A percentile compares a stretch with the other conserved stretches of the same genome.
Conservation (phyloP, 1,284 basidiomycete genomes). For the Ganoderma resinaceum region DNA sequence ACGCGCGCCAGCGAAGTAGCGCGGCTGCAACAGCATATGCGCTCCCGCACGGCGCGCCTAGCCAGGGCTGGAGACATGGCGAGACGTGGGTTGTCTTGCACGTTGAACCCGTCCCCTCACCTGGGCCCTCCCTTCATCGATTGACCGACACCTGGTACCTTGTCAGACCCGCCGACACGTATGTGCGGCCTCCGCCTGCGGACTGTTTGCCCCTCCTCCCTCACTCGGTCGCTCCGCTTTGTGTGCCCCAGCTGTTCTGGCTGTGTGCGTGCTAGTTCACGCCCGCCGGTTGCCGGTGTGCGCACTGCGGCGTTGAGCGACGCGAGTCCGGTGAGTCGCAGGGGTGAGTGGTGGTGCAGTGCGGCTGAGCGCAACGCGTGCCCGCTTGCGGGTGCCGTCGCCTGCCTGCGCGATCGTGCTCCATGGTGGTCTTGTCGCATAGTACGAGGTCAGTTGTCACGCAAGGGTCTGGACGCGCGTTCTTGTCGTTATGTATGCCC, state of each 20-base stretch:
- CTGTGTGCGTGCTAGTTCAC: constrained; percentile 38
- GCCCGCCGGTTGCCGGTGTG: constrained; percentile 28
- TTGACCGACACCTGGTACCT: constrained; percentile 21
- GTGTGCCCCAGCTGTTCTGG: constrained; percentile 29
- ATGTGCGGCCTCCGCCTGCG: constrained; percentile 28
- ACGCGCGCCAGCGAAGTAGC: constrained; percentile 28
- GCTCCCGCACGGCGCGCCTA: constrained; percentile 28
- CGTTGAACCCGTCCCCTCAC: constrained; percentile 24
- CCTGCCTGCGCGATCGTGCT: constrained; percentile 20
- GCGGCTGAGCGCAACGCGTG: constrained; percentile 25
- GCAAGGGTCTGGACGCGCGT: constrained; percentile 14
- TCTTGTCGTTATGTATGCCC: constrained; percentile 19
- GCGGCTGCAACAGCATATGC: constrained; percentile 26
- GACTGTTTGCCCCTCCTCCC: constrained; percentile 30
- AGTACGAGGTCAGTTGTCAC: constrained; percentile 8
- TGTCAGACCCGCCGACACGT: constrained; percentile 15
- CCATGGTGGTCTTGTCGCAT: constrained; percentile 4
- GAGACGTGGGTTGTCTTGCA: constrained; percentile 28
- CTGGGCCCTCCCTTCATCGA: constrained; percentile 22
- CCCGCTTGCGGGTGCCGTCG: constrained; percentile 32
- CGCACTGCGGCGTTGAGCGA: constrained; percentile 30
- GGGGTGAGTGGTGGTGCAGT: constrained; percentile 20
- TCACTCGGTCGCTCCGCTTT: constrained; percentile 31
- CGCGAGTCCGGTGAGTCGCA: constrained; percentile 26
- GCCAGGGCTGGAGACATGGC: constrained; percentile 37